phyloP scores from a whole-genome alignment of 2,329 filamentous ascomycete genomes.

The Ophiostoma sp. region DNA sequence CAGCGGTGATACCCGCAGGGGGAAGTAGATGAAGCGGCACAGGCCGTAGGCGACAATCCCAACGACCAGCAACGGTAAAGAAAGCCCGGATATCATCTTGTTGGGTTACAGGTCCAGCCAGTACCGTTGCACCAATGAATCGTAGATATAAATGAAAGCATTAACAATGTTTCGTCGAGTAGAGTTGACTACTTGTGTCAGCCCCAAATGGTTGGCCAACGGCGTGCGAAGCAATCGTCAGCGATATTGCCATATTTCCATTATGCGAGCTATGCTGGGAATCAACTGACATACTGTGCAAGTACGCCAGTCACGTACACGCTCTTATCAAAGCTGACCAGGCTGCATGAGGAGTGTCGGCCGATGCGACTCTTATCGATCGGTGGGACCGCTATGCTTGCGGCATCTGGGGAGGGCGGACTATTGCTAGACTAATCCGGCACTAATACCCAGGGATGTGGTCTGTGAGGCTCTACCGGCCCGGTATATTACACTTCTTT shows the following conservation, averaged over 20 bases:
- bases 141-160: too few species aligned
- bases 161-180: not conserved
- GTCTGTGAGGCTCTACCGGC: not conserved
- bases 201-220: not conserved
- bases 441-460: not conserved
- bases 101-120: too few species aligned
- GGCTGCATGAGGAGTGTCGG: not conserved
- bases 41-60: not conserved
- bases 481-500: not conserved
- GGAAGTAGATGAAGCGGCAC: slow-evolving; percentile 12
- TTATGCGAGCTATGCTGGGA: not conserved
- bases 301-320: not conserved
- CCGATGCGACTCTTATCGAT: slow-evolving; percentile 12
- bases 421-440: not conserved
- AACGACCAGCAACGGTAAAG: not conserved
- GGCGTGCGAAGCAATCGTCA: not conserved
- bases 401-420: not conserved
- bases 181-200: not conserved
- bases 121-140: not conserved
- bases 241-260: not conserved
- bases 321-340: not conserved
- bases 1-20: slow-evolving; percentile 20
- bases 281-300: not conserved
- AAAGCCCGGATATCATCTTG: not conserved
- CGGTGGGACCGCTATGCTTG: not conserved